Conservation (phyloP, 495 filamentous ascomycete species). For the Xylaria castorea region DNA sequence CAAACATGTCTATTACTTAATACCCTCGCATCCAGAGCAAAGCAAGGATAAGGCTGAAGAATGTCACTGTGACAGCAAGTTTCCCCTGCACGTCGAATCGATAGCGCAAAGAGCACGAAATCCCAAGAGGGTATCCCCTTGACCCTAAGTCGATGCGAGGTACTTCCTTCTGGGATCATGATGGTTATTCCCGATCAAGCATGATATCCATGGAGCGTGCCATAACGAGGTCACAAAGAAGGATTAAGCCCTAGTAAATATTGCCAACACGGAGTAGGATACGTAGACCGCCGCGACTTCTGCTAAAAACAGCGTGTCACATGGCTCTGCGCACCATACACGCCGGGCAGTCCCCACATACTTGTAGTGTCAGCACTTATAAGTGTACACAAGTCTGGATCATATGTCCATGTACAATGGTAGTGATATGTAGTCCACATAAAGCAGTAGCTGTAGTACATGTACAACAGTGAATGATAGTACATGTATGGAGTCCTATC, state of each 20-base stretch:
- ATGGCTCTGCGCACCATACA: background rate
- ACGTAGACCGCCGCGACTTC: background rate
- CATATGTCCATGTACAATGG: background rate
- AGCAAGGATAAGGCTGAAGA: conserved; percentile 13
- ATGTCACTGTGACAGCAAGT: background rate
- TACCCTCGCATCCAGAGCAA: background rate
- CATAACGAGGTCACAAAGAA: conserved; percentile 5
- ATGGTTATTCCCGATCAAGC: conserved; percentile 2
- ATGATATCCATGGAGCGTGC: conserved; percentile 7
- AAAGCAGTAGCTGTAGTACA: too few species aligned
- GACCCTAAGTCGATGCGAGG: background rate
- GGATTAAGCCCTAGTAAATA: conserved; percentile 9
- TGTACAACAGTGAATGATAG: conserved; percentile 1
- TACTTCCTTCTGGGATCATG: background rate
- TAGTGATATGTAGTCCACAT: too few species aligned
- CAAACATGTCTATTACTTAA: background rate
- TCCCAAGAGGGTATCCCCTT: background rate
- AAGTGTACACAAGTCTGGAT: too few species aligned
- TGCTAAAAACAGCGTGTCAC: conserved; percentile 10
- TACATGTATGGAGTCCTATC: background rate
- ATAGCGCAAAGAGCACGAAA: conserved; percentile 1
- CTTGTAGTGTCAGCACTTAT: background rate
- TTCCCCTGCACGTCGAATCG: background rate
- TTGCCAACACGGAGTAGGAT: background rate
- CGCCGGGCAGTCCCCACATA: background rate